phyloP scores from a whole-genome alignment of 805 yeast species.

The Yarrowia divulgata region DNA sequence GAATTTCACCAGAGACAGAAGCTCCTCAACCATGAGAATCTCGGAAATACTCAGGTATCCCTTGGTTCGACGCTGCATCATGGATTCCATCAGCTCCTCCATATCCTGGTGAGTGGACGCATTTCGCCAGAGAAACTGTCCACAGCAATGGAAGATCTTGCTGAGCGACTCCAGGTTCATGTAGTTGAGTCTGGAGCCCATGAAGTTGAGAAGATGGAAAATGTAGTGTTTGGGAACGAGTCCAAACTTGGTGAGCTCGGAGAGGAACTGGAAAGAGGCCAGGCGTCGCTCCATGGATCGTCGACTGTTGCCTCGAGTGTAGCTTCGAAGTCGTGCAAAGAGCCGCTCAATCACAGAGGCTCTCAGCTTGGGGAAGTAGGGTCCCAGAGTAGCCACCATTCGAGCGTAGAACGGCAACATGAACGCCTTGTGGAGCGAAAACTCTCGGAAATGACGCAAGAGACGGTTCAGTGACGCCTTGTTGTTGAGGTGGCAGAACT shows the following conservation, averaged over 20 bases:
- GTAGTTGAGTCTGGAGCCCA: conserved; percentile 60
- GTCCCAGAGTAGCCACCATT: conserved; percentile 68
- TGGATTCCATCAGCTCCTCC: conserved; percentile 65
- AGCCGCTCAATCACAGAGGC: conserved; percentile 31
- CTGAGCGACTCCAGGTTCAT: conserved; percentile 73
- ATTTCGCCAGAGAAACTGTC: conserved; percentile 65
- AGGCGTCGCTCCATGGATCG: conserved; percentile 35
- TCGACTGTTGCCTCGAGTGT: conserved; percentile 34
- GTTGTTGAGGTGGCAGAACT: conserved; percentile 59
- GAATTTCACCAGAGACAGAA: conserved; percentile 49
- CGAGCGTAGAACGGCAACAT: conserved; percentile 61
- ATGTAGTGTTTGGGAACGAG: conserved; percentile 73
- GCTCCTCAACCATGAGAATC: conserved; percentile 65
- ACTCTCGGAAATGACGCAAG: conserved; percentile 60
- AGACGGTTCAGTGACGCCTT: conserved; percentile 75
- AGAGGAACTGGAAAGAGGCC: conserved; percentile 60
- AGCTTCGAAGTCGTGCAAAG: conserved; percentile 17
- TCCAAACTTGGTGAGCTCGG: conserved; percentile 79
- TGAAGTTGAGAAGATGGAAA: conserved; percentile 72
- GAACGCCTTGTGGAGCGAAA: conserved; percentile 52
- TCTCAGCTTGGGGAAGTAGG: conserved; percentile 51
- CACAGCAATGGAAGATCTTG: conserved; percentile 76
- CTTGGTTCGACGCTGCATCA: conserved; percentile 60
- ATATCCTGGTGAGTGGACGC: conserved; percentile 66
- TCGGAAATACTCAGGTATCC: conserved; percentile 61